Conservation (phyloP, 176 grass and related monocot species). For the Hsuehochloa calcarea region DNA sequence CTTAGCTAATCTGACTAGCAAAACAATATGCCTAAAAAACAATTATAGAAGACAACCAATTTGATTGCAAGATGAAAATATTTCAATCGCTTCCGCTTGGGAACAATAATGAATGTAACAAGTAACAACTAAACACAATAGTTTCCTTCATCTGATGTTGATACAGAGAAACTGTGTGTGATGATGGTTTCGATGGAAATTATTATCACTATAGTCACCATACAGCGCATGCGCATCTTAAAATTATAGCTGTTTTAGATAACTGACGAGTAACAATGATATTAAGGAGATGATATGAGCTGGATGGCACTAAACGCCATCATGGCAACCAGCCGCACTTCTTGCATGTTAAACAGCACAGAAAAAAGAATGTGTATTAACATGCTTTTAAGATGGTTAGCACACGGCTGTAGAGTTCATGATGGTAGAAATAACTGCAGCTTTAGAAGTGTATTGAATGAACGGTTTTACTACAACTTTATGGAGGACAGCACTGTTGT, state of each 20-base stretch:
- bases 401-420: neutral
- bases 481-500: neutral
- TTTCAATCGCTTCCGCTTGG: neutral
- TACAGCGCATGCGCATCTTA: neutral
- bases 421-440: neutral
- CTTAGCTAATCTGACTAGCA: neutral
- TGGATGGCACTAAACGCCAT: neutral
- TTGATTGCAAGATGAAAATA: neutral
- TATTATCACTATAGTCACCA: neutral
- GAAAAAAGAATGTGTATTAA: neutral
- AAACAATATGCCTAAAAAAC: neutral
- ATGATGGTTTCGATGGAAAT: neutral
- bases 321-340: neutral
- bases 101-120: slow-evolving; percentile 10
- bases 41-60: neutral
- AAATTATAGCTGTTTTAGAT: neutral
- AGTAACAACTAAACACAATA: neutral
- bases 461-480: neutral
- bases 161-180: neutral
- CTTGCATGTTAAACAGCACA: neutral
- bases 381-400: neutral
- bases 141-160: neutral
- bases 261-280: neutral
- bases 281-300: neutral
- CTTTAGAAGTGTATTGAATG: neutral